Conservation (phyloP, 805 yeast species). For the Yamadazyma paraphyllophila region DNA sequence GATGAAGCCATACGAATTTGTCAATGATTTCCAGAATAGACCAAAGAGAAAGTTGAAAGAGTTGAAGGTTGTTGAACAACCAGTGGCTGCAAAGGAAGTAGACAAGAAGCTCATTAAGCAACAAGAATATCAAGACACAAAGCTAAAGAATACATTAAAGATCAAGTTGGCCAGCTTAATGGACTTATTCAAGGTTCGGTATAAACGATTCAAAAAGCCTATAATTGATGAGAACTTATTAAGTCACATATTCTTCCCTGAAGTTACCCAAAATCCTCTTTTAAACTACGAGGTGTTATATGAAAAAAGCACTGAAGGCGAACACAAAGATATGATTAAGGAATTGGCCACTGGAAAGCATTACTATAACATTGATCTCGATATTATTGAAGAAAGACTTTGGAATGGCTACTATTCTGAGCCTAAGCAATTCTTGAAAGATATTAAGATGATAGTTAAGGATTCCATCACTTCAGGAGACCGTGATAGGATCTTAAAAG, state of each 20-base stretch:
- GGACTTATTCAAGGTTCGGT: conserved; percentile 85
- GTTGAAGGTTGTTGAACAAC: conserved; percentile 30
- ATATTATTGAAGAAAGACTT: conserved; percentile 86
- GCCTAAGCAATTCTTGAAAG: conserved; percentile 84
- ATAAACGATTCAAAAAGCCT: conserved; percentile 89
- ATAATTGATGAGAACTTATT: conserved; percentile 74
- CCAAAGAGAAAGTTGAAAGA: conserved; percentile 48
- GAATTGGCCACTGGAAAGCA: conserved; percentile 72
- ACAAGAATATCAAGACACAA: conserved; percentile 66
- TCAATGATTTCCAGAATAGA: conserved; percentile 58
- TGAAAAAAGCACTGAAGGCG: conserved; percentile 45
- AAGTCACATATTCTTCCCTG: conserved; percentile 74
- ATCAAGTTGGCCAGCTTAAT: conserved; percentile 82
- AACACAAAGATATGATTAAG: conserved; percentile 68
- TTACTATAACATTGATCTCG: conserved; percentile 87
- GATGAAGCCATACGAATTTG: conserved; percentile 69
- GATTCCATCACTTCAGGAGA: conserved; percentile 78
- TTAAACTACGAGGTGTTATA: conserved; percentile 38
- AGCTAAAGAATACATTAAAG: conserved; percentile 79
- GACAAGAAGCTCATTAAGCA: conserved; percentile 47
- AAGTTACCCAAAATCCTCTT: conserved; percentile 36
- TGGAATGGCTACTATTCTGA: conserved; percentile 97
- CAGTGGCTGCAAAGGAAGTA: conserved; percentile 11
- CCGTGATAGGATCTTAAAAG: conserved; percentile 74
- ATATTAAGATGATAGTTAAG: conserved; percentile 75